phyloP scores from a whole-genome alignment of 1,284 basidiomycete genomes.

The Apiotrichum mycotoxinovorans region DNA sequence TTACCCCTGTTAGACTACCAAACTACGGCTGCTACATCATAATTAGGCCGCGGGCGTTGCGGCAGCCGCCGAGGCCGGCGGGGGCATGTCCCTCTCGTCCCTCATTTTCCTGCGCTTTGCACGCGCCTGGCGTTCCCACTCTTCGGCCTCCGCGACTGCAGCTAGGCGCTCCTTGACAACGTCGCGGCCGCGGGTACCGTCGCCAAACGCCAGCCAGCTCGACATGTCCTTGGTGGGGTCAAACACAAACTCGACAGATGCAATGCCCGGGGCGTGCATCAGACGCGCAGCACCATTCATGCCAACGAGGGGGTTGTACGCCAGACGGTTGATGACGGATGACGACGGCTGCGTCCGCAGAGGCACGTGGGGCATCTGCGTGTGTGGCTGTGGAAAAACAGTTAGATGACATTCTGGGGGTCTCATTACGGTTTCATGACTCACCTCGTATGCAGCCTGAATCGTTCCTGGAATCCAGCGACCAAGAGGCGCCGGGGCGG shows the following conservation, averaged over 20 bases:
- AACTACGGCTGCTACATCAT: too few relatives aligned
- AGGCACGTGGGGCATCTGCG: constrained; percentile 47
- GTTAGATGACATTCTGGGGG: not conserved
- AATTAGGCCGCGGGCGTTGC: not conserved
- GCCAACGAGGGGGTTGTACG: constrained; percentile 32
- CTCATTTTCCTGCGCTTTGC: constrained; percentile 6
- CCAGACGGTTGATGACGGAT: constrained; percentile 24
- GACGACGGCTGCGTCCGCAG: constrained; percentile 39
- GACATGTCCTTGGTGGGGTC: constrained; percentile 13
- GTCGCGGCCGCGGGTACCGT: constrained; percentile 13
- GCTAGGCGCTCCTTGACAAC: constrained; percentile 18
- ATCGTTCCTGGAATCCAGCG: constrained; percentile 32
- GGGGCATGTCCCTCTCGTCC: not conserved
- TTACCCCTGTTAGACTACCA: too few relatives aligned
- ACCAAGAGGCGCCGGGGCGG: constrained; percentile 16
- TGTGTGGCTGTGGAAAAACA: constrained; percentile 39
- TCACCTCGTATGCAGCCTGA: constrained; percentile 42
- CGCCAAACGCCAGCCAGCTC: constrained; percentile 16
- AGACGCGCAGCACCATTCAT: constrained; percentile 10
- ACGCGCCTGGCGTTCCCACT: constrained; percentile 38
- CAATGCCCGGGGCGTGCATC: constrained; percentile 25
- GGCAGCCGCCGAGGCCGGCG: not conserved
- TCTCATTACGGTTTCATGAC: constrained; percentile 8
- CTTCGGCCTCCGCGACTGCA: constrained; percentile 37
- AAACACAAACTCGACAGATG: constrained; percentile 45